phyloP scores from a whole-genome alignment of 176 grass and related monocot species.

The Olyra latifolia region DNA sequence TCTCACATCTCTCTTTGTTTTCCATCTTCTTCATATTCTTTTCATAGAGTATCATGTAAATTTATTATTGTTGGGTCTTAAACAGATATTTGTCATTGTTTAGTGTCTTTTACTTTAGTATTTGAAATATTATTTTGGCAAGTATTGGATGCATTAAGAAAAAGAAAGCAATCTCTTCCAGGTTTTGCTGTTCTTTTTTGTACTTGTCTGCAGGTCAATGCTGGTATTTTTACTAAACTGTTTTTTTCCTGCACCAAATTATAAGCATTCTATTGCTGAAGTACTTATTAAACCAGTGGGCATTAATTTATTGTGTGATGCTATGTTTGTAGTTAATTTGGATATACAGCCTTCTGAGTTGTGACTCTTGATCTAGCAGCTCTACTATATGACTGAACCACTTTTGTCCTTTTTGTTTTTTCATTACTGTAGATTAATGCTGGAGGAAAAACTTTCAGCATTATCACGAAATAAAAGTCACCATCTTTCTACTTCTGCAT shows the following conservation, averaged over 20 bases:
- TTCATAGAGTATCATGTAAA: slow-evolving; percentile 12
- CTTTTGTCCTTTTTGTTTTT: slow-evolving; percentile 1
- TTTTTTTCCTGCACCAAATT: slow-evolving; percentile 9
- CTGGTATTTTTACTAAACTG: not conserved
- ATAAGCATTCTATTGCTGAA: not conserved
- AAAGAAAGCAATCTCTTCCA: not conserved
- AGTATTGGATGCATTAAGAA: slow-evolving; percentile 20
- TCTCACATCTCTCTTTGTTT: slow-evolving; percentile 38
- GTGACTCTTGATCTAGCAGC: slow-evolving; percentile 23
- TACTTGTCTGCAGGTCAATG: not conserved
- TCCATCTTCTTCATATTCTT: slow-evolving; percentile 6
- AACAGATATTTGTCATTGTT: slow-evolving; percentile 23
- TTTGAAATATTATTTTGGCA: slow-evolving; percentile 8
- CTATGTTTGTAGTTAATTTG: not conserved
- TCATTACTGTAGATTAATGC: slow-evolving; percentile 64
- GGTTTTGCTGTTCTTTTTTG: not conserved
- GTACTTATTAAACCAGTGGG: not conserved
- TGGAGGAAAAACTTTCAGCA: slow-evolving; percentile 34
- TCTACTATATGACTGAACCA: slow-evolving; percentile 16
- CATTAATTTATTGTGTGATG: not conserved
- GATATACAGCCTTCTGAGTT: not conserved
- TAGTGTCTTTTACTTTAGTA: not conserved
- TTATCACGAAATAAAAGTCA: slow-evolving; percentile 30
- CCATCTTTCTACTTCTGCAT: slow-evolving; percentile 46
- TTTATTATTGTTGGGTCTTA: slow-evolving; percentile 2